Percentiles rank a stretch among this genome's conserved stretches.
Conservation (phyloP, 805 yeast genomes). For the Brettanomyces bruxellensis region DNA sequence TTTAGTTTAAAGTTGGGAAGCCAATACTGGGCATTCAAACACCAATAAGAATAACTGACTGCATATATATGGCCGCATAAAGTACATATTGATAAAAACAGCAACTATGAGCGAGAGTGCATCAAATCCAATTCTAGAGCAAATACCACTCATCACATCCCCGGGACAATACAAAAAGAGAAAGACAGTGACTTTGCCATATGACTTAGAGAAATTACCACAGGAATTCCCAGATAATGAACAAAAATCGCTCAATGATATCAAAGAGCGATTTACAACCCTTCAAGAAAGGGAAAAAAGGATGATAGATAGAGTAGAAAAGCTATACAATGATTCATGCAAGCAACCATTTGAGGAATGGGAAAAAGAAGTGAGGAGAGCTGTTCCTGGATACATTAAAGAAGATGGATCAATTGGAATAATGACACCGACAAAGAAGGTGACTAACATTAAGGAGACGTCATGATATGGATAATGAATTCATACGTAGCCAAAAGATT, state of each 20-base stretch:
- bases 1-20: no score
- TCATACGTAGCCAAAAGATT: no score
- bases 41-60: no score
- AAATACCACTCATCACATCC: slow-evolving; percentile 19
- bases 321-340: background rate
- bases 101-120: background rate
- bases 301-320: slow-evolving; percentile 2
- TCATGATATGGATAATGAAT: no score
- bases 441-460: background rate
- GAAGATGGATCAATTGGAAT: slow-evolving; percentile 14
- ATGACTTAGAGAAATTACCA: slow-evolving; percentile 13
- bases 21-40: no score
- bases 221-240: slow-evolving; percentile 1
- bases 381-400: slow-evolving; percentile 22
- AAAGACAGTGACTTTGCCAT: slow-evolving; percentile 18
- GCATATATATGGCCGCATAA: no score
- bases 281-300: slow-evolving; percentile 3
- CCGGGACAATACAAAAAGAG: slow-evolving; percentile 19
- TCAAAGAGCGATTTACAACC: slow-evolving; percentile 3
- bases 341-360: slow-evolving; percentile 9
- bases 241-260: slow-evolving; percentile 2
- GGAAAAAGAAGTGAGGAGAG: slow-evolving; percentile 13
- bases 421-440: slow-evolving; percentile 17
- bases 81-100: no score
- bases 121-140: slow-evolving; percentile 14